These are phyloP conservation scores for Eucalyptus polybractea DNA, from an alignment of 345 rosid species.

Conservation along the genomic window DNA sequence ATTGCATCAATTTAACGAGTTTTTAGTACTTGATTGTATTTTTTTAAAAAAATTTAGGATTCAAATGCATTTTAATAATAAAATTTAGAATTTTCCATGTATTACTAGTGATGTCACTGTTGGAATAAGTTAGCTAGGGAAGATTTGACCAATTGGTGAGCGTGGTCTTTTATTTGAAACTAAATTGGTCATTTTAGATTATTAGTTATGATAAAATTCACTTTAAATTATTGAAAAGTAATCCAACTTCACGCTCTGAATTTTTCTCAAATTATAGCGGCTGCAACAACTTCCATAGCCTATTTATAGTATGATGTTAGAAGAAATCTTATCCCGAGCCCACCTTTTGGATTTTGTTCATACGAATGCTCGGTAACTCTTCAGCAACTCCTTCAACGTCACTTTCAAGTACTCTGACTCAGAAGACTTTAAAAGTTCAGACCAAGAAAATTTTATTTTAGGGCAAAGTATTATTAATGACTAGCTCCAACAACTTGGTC, in stretches of 20 bases:
- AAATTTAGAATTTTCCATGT: too few relatives aligned
- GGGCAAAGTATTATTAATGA: background rate
- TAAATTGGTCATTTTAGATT: fast-evolving
- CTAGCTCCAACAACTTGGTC: background rate
- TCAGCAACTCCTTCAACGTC: background rate
- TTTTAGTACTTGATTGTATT: fast-evolving
- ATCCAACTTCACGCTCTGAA: background rate
- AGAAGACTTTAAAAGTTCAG: background rate
- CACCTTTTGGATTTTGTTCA: background rate
- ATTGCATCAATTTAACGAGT: fast-evolving
- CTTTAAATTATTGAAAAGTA: background rate
- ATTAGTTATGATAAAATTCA: background rate
- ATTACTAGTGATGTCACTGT: too few relatives aligned
- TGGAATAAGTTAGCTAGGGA: background rate
- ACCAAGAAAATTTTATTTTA: background rate
- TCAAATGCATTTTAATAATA: too few relatives aligned
- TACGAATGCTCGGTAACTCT: background rate
- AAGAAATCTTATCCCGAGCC: background rate
- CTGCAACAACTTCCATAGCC: background rate
- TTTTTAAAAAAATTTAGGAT: too few relatives aligned
- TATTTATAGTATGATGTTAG: background rate
- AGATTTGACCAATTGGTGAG: background rate
- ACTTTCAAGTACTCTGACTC: background rate
- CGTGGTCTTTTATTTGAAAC: background rate
- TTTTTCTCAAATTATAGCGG: background rate